Evolutionary conservation across 768 basidiomycete species (phyloP).

Genomic region (Ramaria sp.): DNA sequence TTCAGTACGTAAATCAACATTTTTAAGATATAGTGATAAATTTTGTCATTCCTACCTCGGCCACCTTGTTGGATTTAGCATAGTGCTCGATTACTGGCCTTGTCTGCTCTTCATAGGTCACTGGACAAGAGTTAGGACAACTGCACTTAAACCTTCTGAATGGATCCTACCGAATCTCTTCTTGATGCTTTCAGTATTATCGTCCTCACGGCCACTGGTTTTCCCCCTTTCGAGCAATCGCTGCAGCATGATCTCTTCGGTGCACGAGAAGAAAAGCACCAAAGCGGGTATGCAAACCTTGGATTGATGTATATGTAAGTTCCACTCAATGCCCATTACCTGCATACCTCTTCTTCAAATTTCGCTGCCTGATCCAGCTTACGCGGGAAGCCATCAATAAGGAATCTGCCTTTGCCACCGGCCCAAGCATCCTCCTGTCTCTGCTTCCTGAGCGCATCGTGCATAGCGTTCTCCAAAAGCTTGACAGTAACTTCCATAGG

Average conservation of each 20-base stretch:
- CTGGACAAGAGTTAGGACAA: slow-evolving; percentile 24
- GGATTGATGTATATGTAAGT: not conserved
- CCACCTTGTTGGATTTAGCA: slow-evolving; percentile 52
- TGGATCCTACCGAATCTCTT: slow-evolving; percentile 81
- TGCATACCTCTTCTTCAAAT: slow-evolving; percentile 54
- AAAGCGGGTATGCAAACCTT: slow-evolving; percentile 75
- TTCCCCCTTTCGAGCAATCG: slow-evolving; percentile 85
- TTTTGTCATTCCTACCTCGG: slow-evolving; percentile 47
- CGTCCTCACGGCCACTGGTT: slow-evolving; percentile 93
- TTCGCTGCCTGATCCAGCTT: slow-evolving; percentile 96
- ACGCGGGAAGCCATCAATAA: slow-evolving; percentile 95
- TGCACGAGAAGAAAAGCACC: slow-evolving; percentile 80
- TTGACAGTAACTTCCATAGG: slow-evolving; percentile 96
- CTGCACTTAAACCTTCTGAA: not conserved
- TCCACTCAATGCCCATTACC: not conserved
- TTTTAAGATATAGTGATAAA: not conserved
- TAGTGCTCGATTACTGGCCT: slow-evolving; percentile 94
- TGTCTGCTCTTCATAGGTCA: slow-evolving; percentile 75
- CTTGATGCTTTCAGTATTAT: slow-evolving; percentile 88
- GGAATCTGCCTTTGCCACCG: slow-evolving; percentile 70
- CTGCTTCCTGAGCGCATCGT: slow-evolving; percentile 37
- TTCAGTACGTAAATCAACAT: slow-evolving; percentile 17
- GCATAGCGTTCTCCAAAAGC: slow-evolving; percentile 90
- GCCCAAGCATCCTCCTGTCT: slow-evolving; percentile 48
- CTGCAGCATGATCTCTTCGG: slow-evolving; percentile 76